Evolutionary conservation across 768 basidiomycete species (phyloP).

Genomic region (Hortiboletus campestris): DNA sequence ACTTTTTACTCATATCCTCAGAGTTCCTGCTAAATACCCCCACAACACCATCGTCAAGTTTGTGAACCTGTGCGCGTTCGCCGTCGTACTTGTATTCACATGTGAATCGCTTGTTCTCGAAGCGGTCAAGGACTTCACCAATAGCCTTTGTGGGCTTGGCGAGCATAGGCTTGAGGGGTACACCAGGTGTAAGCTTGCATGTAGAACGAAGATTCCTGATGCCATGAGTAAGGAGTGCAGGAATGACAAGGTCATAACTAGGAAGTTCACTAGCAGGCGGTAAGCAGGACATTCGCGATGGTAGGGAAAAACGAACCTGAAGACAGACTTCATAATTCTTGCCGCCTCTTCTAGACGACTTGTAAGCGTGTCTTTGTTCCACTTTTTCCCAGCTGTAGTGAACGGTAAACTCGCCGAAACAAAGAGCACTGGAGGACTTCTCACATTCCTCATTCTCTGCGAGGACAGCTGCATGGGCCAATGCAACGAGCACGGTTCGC

Average conservation of each 20-base stretch:
- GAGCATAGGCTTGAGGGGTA: constrained; percentile 97
- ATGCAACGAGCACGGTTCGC: constrained; percentile 89
- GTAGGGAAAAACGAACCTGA: constrained; percentile 57
- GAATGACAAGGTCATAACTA: constrained; percentile 87
- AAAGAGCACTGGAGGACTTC: constrained; percentile 1
- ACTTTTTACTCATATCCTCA: constrained; percentile 99
- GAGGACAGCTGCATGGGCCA: constrained; percentile 87
- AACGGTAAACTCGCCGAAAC: neutral
- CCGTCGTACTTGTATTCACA: constrained; percentile 99
- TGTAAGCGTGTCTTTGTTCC: constrained; percentile 71
- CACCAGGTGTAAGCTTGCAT: constrained; percentile 93
- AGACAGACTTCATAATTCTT: constrained; percentile 82
- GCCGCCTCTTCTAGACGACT: constrained; percentile 73
- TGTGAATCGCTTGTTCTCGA: constrained; percentile 93
- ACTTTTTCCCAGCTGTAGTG: constrained; percentile 63
- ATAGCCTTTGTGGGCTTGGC: constrained; percentile 99
- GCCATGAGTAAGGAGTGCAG: constrained; percentile 80
- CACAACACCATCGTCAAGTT: constrained; percentile 75
- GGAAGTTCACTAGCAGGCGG: constrained; percentile 75
- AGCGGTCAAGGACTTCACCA: constrained; percentile 93
- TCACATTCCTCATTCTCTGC: constrained; percentile 69
- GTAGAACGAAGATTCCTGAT: constrained; percentile 62
- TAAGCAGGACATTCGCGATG: neutral
- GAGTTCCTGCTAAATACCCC: constrained; percentile 96
- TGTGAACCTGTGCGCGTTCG: constrained; percentile 95